phyloP scores from a whole-genome alignment of 345 rosid species.

The Adansonia digitata region DNA sequence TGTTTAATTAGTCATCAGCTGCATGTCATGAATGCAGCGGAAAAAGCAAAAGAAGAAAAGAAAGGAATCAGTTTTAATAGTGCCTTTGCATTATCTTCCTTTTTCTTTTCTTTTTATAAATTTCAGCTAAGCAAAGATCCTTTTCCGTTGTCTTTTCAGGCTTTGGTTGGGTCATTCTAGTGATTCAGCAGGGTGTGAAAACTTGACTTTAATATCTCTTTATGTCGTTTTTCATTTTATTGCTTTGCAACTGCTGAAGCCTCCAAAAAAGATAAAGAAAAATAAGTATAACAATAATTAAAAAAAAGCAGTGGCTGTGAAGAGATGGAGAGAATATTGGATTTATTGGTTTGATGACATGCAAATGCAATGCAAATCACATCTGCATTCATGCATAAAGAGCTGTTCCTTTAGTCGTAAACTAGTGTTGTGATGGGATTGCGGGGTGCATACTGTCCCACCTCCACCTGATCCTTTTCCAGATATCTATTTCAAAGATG shows the following conservation, averaged over 20 bases:
- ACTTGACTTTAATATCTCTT: slow-evolving; percentile 5
- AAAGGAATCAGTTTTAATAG: neutral
- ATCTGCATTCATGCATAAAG: neutral
- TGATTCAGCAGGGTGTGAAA: neutral
- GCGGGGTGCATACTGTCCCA: neutral
- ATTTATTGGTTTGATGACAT: neutral
- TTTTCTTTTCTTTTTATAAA: neutral
- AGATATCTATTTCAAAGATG: neutral
- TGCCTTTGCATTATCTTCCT: neutral
- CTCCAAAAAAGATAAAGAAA: neutral
- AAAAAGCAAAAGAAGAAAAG: neutral
- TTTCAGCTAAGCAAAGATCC: neutral
- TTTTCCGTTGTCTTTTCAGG: neutral
- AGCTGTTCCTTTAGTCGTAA: neutral
- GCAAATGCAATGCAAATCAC: too few relatives aligned
- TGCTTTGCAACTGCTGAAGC: neutral
- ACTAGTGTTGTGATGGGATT: too few relatives aligned
- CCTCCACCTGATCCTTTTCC: neutral
- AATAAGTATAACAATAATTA: neutral
- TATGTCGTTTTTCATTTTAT: neutral
- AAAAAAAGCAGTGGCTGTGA: neutral
- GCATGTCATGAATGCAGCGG: neutral
- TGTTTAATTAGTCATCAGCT: slow-evolving; percentile 1
- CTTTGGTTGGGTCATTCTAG: neutral
- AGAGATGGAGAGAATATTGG: neutral